Evolutionary conservation across 371 early-diverging fungal genomes (phyloP).

Genomic region (Rhizopus delemar): DNA sequence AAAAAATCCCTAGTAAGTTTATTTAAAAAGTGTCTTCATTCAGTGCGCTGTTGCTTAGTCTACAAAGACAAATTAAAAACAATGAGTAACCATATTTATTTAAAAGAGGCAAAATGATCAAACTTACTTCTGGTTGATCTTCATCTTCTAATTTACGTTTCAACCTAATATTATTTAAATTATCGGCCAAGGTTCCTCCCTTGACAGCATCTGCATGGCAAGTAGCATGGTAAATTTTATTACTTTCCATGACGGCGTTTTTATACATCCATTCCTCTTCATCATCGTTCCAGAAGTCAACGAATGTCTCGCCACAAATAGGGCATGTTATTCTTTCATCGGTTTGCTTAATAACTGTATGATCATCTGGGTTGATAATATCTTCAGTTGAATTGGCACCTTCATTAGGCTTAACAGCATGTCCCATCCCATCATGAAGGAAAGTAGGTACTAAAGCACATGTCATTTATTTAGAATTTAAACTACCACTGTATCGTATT

Average conservation of each 20-base stretch:
- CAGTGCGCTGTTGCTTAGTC: conserved; percentile 1
- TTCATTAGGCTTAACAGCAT: conserved; percentile 17
- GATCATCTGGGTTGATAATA: conserved; percentile 27
- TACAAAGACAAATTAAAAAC: background rate
- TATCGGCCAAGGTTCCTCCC: conserved; percentile 21
- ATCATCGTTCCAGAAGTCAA: conserved; percentile 84
- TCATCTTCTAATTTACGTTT: conserved; percentile 18
- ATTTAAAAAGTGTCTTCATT: background rate
- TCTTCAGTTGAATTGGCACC: conserved; percentile 24
- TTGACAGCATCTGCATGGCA: conserved; percentile 64
- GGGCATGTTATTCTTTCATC: conserved; percentile 66
- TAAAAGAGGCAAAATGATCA: background rate
- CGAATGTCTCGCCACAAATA: conserved; percentile 87
- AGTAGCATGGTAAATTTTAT: conserved; percentile 70
- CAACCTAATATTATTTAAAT: conserved; percentile 5
- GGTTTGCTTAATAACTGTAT: conserved; percentile 55
- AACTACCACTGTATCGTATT: too few relatives aligned
- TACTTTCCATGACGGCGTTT: conserved; percentile 73
- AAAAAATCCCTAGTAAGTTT: background rate
- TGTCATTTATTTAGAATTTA: background rate
- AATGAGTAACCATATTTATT: too few relatives aligned
- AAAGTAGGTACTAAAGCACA: conserved; percentile 40
- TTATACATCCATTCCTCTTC: conserved; percentile 90
- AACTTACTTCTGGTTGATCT: conserved; percentile 6
- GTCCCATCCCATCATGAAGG: conserved; percentile 32